Conservation (phyloP, 2,329 filamentous ascomycete genomes). For the Diaporthe destruens region DNA sequence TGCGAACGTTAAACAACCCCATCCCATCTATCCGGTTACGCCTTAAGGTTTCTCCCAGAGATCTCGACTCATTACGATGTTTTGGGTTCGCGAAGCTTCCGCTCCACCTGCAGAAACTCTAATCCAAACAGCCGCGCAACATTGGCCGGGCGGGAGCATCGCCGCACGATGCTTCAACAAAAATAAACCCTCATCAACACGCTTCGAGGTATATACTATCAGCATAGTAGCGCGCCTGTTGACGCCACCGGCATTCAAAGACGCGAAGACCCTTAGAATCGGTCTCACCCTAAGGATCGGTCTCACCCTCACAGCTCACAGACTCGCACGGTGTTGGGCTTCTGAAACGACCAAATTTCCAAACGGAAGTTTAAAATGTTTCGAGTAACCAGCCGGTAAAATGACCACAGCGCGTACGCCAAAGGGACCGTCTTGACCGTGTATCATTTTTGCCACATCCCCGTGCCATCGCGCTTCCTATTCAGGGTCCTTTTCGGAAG, state of each 20-base stretch:
- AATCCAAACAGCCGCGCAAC: constrained; percentile 9
- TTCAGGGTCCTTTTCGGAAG: constrained; percentile 31
- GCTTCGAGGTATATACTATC: neutral
- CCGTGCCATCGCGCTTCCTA: constrained; percentile 13
- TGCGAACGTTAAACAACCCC: constrained; percentile 8
- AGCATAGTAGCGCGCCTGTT: constrained; percentile 7
- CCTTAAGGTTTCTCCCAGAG: constrained; percentile 4
- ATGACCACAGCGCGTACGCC: neutral
- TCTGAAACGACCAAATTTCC: constrained; percentile 31
- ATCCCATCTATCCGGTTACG: constrained; percentile 17
- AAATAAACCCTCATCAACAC: neutral
- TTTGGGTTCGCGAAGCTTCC: constrained; percentile 27
- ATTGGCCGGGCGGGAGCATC: neutral
- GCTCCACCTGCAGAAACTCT: constrained; percentile 7
- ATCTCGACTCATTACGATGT: constrained; percentile 30
- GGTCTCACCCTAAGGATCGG: too few relatives aligned
- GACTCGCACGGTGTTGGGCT: neutral
- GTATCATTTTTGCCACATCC: constrained; percentile 20
- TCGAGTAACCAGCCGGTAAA: constrained; percentile 27
- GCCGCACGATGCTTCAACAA: constrained; percentile 13
- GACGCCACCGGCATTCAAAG: neutral
- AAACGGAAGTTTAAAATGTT: constrained; percentile 19
- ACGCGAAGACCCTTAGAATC: neutral
- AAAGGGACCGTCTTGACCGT: neutral
- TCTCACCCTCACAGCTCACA: neutral